Conservation (phyloP, 257 asterid species). For the Cynanchum wilfordii region DNA sequence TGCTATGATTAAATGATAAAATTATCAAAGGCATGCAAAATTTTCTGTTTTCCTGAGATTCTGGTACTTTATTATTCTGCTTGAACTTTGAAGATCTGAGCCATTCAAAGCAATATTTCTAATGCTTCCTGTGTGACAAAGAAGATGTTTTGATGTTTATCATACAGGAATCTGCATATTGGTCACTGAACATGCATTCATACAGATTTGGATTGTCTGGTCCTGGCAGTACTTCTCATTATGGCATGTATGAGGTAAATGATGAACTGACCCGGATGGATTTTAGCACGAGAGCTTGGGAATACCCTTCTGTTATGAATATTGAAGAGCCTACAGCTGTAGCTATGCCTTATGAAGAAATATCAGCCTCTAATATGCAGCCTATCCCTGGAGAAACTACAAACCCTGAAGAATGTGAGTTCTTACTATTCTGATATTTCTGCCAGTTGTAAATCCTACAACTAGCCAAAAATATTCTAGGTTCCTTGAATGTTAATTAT, state of each 20-base stretch:
- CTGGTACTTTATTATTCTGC: not conserved
- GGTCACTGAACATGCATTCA: slow-evolving; percentile 71
- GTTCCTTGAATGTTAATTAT: not conserved
- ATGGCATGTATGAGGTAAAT: slow-evolving; percentile 40
- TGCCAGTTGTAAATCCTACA: not conserved
- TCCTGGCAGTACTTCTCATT: slow-evolving; percentile 50
- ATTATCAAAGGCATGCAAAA: not conserved
- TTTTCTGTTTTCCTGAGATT: not conserved
- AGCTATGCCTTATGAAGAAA: slow-evolving; percentile 49
- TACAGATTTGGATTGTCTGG: slow-evolving; percentile 56
- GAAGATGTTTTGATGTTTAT: slow-evolving; percentile 18
- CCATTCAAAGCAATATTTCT: not conserved
- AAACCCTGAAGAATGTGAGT: slow-evolving; percentile 71
- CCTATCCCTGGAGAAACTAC: slow-evolving; percentile 66
- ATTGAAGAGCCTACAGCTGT: slow-evolving; percentile 39
- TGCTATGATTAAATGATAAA: not conserved
- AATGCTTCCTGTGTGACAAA: slow-evolving; percentile 8
- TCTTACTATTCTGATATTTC: not conserved
- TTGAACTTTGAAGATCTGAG: not conserved
- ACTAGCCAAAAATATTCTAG: not conserved
- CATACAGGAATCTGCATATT: slow-evolving; percentile 62
- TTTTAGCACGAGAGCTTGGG: slow-evolving; percentile 56
- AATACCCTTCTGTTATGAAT: slow-evolving; percentile 50
- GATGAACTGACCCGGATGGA: slow-evolving; percentile 46
- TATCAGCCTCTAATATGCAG: slow-evolving; percentile 37